These are phyloP conservation scores for Amanita polypyramis DNA, from an alignment of 768 basidiomycete genomes.

Conservation along the genomic window DNA sequence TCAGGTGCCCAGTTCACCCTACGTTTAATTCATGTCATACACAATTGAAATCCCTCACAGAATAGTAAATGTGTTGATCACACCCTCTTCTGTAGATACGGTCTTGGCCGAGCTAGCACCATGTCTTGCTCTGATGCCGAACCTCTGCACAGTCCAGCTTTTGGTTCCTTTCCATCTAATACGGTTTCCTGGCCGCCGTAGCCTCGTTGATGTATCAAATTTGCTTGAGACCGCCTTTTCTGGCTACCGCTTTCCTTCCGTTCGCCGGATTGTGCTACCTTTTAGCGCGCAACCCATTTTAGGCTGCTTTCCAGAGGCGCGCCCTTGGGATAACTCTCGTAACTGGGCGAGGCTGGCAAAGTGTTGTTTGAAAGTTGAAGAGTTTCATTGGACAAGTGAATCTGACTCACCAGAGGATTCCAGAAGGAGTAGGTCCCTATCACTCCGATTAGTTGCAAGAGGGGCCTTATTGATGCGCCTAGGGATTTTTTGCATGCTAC, in stretches of 20 bases:
- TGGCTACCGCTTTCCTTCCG: neutral
- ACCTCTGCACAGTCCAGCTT: constrained; percentile 15
- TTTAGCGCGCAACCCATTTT: neutral
- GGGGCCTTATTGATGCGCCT: too few relatives aligned
- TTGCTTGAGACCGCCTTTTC: neutral
- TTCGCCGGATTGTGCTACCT: neutral
- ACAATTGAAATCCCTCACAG: constrained; percentile 1
- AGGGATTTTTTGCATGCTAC: neutral
- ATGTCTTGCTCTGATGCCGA: constrained; percentile 15
- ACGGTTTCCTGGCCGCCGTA: neutral
- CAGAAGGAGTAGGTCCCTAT: too few relatives aligned
- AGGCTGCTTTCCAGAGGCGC: neutral
- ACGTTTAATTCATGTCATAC: neutral
- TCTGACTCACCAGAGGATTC: too few relatives aligned
- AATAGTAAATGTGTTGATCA: constrained; percentile 13
- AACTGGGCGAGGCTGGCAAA: too few relatives aligned
- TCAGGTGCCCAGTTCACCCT: constrained; percentile 8
- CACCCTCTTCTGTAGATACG: constrained; percentile 6
- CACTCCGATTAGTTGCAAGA: too few relatives aligned
- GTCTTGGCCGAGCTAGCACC: constrained; percentile 15
- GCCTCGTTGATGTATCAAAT: neutral
- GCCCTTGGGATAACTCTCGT: too few relatives aligned
- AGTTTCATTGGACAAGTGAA: too few relatives aligned
- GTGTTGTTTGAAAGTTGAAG: too few relatives aligned
- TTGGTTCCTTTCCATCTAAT: neutral